Conservation (phyloP, 164 flowering plant genomes). For the Annona cherimola region DNA sequence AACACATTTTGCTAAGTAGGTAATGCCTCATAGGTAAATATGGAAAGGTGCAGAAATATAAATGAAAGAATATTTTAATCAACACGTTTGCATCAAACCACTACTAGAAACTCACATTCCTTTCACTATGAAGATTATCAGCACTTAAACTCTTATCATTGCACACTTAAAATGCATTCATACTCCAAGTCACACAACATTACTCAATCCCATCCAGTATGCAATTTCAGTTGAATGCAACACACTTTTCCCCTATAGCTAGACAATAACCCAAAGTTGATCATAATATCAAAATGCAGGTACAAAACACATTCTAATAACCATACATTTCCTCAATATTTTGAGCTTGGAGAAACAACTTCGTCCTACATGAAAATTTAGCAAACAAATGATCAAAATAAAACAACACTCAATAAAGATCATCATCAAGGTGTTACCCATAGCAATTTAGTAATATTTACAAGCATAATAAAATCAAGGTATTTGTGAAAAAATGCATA, state of each 20-base stretch:
- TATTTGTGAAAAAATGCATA: too few species aligned
- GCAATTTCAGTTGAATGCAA: slow-evolving; percentile 41
- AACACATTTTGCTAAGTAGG: too few species aligned
- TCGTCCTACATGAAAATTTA: neutral
- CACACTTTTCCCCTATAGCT: slow-evolving; percentile 34
- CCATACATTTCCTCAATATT: neutral
- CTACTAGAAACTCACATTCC: slow-evolving; percentile 34
- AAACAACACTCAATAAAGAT: neutral
- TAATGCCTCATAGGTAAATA: too few species aligned
- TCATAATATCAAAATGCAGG: neutral
- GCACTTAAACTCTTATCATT: slow-evolving; percentile 32
- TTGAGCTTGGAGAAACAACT: neutral
- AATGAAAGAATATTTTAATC: too few species aligned
- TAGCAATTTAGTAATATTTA: too few species aligned
- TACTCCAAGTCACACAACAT: slow-evolving; percentile 47
- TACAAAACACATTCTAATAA: neutral
- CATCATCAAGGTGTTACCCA: neutral
- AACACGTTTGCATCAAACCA: too few species aligned
- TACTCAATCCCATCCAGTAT: slow-evolving; percentile 44
- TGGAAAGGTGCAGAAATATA: too few species aligned
- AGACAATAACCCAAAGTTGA: neutral
- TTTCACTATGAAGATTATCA: slow-evolving; percentile 39
- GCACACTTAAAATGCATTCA: slow-evolving; percentile 63
- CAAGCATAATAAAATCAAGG: too few species aligned
- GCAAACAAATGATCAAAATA: neutral